Conservation (phyloP, 176 grass and related monocot species). For the Oryza brachyantha region DNA sequence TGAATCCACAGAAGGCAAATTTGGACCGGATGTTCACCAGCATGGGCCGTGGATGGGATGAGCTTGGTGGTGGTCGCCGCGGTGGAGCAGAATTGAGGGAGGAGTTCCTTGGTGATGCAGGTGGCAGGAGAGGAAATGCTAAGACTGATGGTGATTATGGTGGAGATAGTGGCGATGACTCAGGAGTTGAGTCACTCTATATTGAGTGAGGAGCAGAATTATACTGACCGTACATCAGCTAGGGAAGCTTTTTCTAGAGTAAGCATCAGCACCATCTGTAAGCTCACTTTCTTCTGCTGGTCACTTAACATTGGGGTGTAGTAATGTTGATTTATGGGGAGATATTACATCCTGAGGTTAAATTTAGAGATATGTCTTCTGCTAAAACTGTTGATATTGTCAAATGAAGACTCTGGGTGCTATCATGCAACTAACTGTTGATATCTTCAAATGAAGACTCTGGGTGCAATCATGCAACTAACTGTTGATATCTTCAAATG, state of each 20-base stretch:
- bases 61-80: constrained; percentile 12
- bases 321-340: constrained; percentile 2
- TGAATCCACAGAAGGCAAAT: constrained; percentile 67
- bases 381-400: not conserved
- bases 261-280: not conserved
- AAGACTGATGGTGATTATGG: constrained; percentile 29
- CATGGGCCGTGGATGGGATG: constrained; percentile 54
- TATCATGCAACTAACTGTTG: constrained; percentile 13
- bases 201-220: constrained; percentile 50
- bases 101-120: constrained; percentile 35
- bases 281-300: not conserved
- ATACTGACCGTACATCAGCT: not conserved
- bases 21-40: constrained; percentile 88
- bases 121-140: constrained; percentile 12
- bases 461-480: no score
- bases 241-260: constrained; percentile 5
- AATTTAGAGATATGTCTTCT: not conserved
- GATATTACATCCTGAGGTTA: not conserved
- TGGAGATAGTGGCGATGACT: constrained; percentile 64
- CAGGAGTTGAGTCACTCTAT: constrained; percentile 82
- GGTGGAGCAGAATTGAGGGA: constrained; percentile 40
- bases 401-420: constrained; percentile 4
- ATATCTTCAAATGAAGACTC: no score
- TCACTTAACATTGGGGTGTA: not conserved
- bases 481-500: no score